Conservation (phyloP, 75 land plant genomes). For the Larix kaempferi region DNA sequence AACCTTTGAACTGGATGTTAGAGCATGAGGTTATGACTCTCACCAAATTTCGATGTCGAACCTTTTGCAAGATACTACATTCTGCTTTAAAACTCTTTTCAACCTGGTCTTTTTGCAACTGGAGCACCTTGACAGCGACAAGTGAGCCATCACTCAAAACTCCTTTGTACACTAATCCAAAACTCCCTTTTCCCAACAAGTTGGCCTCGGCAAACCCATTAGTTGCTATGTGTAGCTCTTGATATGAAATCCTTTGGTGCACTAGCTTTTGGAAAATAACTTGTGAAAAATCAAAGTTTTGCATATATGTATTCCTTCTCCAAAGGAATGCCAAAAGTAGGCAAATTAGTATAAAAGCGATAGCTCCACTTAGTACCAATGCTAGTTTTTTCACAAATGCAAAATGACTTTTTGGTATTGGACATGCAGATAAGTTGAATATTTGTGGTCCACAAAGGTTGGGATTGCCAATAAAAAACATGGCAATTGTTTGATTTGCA, state of each 20-base stretch:
- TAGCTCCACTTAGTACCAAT: background rate
- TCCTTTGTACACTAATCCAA: slow-evolving; percentile 17
- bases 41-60: background rate
- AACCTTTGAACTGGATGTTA: background rate
- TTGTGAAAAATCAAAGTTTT: background rate
- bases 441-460: background rate
- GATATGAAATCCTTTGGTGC: background rate
- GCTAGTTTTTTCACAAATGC: background rate
- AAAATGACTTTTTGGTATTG: background rate
- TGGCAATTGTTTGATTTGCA: slow-evolving; percentile 11
- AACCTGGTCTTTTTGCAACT: background rate
- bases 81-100: background rate
- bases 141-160: slow-evolving; percentile 1
- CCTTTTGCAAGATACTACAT: background rate
- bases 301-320: background rate
- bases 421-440: background rate
- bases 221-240: slow-evolving; percentile 4
- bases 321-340: background rate
- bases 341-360: background rate
- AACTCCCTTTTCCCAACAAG: slow-evolving; percentile 4
- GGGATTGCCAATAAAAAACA: background rate
- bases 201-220: slow-evolving; percentile 6
- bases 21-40: background rate
- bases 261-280: background rate
- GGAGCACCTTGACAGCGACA: slow-evolving; percentile 11